These are phyloP conservation scores for Galium porrigens DNA, from an alignment of 305 asterid genomes.

Conservation along the genomic window DNA sequence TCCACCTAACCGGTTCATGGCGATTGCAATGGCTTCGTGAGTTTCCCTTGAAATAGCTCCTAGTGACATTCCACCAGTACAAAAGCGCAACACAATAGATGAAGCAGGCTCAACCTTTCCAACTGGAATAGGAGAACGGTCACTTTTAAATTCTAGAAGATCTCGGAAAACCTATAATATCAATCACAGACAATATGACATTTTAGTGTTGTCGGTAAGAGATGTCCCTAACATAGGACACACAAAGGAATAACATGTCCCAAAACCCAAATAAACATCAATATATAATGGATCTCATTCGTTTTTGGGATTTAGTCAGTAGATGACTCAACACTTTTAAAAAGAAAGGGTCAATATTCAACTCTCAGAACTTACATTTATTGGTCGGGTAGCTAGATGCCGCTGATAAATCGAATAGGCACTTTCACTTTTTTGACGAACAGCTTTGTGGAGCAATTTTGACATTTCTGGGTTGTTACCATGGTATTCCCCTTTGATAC, in stretches of 20 bases:
- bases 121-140: slow-evolving; percentile 79
- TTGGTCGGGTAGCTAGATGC: slow-evolving; percentile 91
- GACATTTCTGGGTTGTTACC: slow-evolving; percentile 99
- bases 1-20: slow-evolving; percentile 94
- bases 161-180: slow-evolving; percentile 82
- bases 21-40: slow-evolving; percentile 97
- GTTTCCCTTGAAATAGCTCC: slow-evolving; percentile 99
- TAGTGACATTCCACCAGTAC: slow-evolving; percentile 99
- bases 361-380: slow-evolving; percentile 52
- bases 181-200: neutral
- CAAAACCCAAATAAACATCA: slow-evolving; percentile 4
- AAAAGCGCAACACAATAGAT: slow-evolving; percentile 81
- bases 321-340: neutral
- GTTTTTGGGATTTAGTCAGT: neutral
- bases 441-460: slow-evolving; percentile 96
- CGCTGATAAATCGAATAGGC: slow-evolving; percentile 88
- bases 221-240: neutral
- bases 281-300: neutral
- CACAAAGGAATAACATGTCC: neutral
- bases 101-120: slow-evolving; percentile 90
- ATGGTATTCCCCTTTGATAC: slow-evolving; percentile 76
- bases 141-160: slow-evolving; percentile 79
- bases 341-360: neutral
- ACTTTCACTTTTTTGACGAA: slow-evolving; percentile 76
- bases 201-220: neutral